Evolutionary conservation across 306 rosid species (phyloP).

Genomic region (Geum urbanum): DNA sequence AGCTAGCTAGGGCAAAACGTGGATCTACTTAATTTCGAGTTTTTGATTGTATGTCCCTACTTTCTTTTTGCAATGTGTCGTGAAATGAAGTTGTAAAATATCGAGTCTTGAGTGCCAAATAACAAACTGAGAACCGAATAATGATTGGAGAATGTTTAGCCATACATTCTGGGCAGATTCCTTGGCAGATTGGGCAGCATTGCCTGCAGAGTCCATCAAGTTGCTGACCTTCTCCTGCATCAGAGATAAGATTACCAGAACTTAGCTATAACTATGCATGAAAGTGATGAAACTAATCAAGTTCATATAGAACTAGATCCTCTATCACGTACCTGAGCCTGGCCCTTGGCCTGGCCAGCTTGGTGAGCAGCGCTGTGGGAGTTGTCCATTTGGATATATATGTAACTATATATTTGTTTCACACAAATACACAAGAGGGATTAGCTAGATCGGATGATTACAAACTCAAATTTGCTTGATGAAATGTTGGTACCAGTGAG

Average conservation of each 20-base stretch:
- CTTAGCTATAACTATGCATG: not conserved
- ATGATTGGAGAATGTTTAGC: not conserved
- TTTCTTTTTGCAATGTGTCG: not conserved
- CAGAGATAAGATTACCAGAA: not conserved
- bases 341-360: conserved; percentile 45
- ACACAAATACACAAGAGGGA: not conserved
- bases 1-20: not conserved
- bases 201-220: conserved; percentile 32
- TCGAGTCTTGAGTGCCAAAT: not conserved
- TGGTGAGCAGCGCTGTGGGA: conserved; percentile 28
- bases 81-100: too few species aligned
- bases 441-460: not conserved
- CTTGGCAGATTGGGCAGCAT: conserved; percentile 39
- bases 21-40: not conserved
- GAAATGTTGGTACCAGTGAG: not conserved
- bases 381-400: conserved; percentile 32
- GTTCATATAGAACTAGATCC: not conserved
- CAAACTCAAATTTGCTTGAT: not conserved
- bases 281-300: not conserved
- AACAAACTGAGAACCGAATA: not conserved
- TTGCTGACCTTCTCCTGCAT: conserved; percentile 40
- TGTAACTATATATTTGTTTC: not conserved
- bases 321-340: conserved; percentile 16
- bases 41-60: not conserved
- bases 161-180: conserved; percentile 41